A percentile compares a stretch with the other conserved stretches of the same genome.
Evolutionary conservation across 352 stramenopile species (phyloP).

Genomic region (Globisporangium orthogonon): DNA sequence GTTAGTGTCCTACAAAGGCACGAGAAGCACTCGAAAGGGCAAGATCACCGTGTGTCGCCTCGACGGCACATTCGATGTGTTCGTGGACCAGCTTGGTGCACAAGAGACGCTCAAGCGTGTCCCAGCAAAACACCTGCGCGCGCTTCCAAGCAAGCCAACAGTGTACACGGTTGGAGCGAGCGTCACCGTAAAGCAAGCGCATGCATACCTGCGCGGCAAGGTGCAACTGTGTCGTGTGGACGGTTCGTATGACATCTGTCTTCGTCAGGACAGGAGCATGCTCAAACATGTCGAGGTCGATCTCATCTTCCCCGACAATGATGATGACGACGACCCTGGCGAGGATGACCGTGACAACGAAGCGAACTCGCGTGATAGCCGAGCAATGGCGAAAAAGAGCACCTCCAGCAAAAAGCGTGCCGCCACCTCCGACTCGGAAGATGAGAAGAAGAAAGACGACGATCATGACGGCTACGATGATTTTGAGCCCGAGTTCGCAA

Average conservation of each 20-base stretch:
- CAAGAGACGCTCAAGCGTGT: slow-evolving; percentile 38
- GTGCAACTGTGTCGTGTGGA: slow-evolving; percentile 33
- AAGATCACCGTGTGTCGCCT: slow-evolving; percentile 46
- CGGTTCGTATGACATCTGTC: slow-evolving; percentile 48
- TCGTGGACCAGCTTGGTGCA: slow-evolving; percentile 39
- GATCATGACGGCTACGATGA: slow-evolving; percentile 21
- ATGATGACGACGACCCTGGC: slow-evolving; percentile 14
- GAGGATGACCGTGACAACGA: slow-evolving; percentile 16
- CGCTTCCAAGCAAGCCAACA: slow-evolving; percentile 16
- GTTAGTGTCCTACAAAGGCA: slow-evolving; percentile 37
- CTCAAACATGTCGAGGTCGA: slow-evolving; percentile 30
- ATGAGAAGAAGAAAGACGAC: slow-evolving; percentile 13
- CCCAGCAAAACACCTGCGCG: slow-evolving; percentile 15
- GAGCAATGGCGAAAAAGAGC: slow-evolving; percentile 1
- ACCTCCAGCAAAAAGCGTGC: slow-evolving; percentile 3
- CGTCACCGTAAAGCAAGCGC: slow-evolving; percentile 46
- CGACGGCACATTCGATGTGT: slow-evolving; percentile 58
- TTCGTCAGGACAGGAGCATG: slow-evolving; percentile 18
- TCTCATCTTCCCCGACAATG: slow-evolving; percentile 37
- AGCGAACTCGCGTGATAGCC: neutral
- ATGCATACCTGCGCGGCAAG: slow-evolving; percentile 49
- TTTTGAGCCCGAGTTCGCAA: slow-evolving; percentile 43
- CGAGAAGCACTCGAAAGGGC: slow-evolving; percentile 35
- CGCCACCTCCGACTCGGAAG: slow-evolving; percentile 13
- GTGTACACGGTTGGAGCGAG: slow-evolving; percentile 29